These are phyloP conservation scores for Pyrenophora tritici-repentis DNA, from an alignment of 2,329 filamentous ascomycete genomes.

Conservation along the genomic window DNA sequence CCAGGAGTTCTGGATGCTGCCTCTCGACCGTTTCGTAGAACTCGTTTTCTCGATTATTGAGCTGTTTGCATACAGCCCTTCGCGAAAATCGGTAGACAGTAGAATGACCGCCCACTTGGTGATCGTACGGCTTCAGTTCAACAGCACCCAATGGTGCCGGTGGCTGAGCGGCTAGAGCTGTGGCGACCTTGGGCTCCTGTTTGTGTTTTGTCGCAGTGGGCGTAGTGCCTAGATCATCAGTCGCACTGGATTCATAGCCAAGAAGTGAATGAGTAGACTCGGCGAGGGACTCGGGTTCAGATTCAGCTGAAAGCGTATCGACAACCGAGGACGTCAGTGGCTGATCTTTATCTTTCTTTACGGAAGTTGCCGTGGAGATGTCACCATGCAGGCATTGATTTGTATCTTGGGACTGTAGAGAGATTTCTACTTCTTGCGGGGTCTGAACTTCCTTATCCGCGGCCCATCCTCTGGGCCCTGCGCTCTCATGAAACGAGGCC, in stretches of 20 bases:
- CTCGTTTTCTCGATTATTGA: constrained; percentile 97
- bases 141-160: constrained; percentile 80
- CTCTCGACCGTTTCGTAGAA: constrained; percentile 97
- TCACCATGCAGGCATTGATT: constrained; percentile 66
- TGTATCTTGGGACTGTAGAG: constrained; percentile 64
- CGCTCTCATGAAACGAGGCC: constrained; percentile 34
- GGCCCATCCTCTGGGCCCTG: constrained; percentile 35
- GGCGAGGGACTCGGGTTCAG: constrained; percentile 49
- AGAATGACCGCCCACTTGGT: constrained; percentile 96
- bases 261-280: constrained; percentile 51
- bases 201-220: constrained; percentile 41
- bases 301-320: constrained; percentile 45
- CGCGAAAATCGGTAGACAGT: constrained; percentile 95
- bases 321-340: constrained; percentile 40
- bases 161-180: constrained; percentile 41
- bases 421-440: constrained; percentile 64
- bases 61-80: constrained; percentile 93
- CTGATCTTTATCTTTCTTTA: constrained; percentile 47
- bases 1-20: constrained; percentile 84
- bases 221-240: constrained; percentile 56
- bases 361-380: constrained; percentile 50
- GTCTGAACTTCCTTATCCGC: constrained; percentile 39
- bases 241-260: constrained; percentile 59
- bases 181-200: constrained; percentile 38
- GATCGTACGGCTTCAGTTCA: constrained; percentile 93